Conservation (phyloP, 257 asterid species). For the Solanum chmielewskii region DNA sequence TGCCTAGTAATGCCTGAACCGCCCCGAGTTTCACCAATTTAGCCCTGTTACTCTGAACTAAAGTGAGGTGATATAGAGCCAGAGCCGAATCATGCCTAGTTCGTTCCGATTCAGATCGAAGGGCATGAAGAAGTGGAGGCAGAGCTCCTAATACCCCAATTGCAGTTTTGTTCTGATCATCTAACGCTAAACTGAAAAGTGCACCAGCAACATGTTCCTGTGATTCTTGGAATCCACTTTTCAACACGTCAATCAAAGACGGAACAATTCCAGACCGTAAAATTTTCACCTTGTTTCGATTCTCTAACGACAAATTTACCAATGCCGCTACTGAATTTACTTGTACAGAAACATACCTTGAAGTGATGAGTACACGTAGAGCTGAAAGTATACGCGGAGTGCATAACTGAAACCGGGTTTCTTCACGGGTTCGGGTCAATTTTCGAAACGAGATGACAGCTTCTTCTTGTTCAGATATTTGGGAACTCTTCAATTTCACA, state of each 20-base stretch:
- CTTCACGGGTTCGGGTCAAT: constrained; percentile 73
- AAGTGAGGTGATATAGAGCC: constrained; percentile 74
- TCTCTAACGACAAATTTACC: constrained; percentile 79
- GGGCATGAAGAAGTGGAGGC: constrained; percentile 68
- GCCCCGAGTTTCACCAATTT: constrained; percentile 76
- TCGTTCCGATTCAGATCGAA: constrained; percentile 70
- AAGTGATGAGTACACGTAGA: constrained; percentile 34
- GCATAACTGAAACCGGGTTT: constrained; percentile 50
- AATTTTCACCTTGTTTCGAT: constrained; percentile 74
- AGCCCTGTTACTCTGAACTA: constrained; percentile 71
- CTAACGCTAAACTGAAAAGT: constrained; percentile 78
- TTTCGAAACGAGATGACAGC: constrained; percentile 46
- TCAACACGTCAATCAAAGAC: constrained; percentile 55
- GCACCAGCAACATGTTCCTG: constrained; percentile 97
- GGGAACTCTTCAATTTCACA: constrained; percentile 39
- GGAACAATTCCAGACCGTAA: constrained; percentile 88
- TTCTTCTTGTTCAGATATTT: constrained; percentile 70
- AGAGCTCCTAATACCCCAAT: constrained; percentile 89
- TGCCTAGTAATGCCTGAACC: constrained; percentile 43
- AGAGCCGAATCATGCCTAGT: constrained; percentile 77
- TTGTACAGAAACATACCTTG: constrained; percentile 52
- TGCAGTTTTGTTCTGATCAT: constrained; percentile 79
- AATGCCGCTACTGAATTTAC: constrained; percentile 70
- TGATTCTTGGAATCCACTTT: constrained; percentile 53
- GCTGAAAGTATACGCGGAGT: constrained; percentile 52